A percentile compares a stretch with the other conserved stretches of the same genome.
Evolutionary conservation across 176 grass and related monocot genomes (phyloP).

Genomic region (Typha latifolia): DNA sequence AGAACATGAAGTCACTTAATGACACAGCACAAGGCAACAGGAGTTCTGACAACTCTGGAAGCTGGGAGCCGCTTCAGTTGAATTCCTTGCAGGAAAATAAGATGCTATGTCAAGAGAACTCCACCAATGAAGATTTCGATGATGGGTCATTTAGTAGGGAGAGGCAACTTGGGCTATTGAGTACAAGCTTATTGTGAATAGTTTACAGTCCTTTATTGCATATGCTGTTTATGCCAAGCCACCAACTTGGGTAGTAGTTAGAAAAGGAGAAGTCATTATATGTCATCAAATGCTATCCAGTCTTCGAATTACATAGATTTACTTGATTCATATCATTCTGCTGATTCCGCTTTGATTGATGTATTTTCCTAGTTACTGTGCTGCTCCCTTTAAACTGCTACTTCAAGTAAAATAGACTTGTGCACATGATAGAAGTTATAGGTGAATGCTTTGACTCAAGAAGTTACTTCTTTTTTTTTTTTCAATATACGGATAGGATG

Average conservation of each 20-base stretch:
- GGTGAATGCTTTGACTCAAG: no score
- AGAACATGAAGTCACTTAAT: conserved; percentile 1
- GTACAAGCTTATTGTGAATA: conserved; percentile 37
- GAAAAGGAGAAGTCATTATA: background rate
- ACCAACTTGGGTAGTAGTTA: conserved; percentile 33
- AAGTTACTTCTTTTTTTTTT: no score
- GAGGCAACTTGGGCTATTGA: conserved; percentile 21
- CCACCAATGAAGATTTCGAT: conserved; percentile 44
- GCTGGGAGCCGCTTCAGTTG: conserved; percentile 12
- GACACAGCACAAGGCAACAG: conserved; percentile 1
- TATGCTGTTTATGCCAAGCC: conserved; percentile 19
- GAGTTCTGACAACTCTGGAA: conserved; percentile 22
- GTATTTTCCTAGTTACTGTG: background rate
- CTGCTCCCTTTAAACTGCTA: background rate
- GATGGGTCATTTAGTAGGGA: conserved; percentile 36
- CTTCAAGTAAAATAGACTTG: background rate
- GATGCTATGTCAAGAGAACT: conserved; percentile 40
- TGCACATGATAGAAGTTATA: no score
- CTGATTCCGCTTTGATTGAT: background rate
- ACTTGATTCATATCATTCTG: background rate
- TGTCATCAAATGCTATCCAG: background rate
- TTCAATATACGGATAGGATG: no score
- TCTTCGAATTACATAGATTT: background rate
- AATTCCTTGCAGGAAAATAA: conserved; percentile 24
- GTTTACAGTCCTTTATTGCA: conserved; percentile 17